phyloP scores from a whole-genome alignment of 257 asterid genomes.

The Plectranthus barbatus region DNA sequence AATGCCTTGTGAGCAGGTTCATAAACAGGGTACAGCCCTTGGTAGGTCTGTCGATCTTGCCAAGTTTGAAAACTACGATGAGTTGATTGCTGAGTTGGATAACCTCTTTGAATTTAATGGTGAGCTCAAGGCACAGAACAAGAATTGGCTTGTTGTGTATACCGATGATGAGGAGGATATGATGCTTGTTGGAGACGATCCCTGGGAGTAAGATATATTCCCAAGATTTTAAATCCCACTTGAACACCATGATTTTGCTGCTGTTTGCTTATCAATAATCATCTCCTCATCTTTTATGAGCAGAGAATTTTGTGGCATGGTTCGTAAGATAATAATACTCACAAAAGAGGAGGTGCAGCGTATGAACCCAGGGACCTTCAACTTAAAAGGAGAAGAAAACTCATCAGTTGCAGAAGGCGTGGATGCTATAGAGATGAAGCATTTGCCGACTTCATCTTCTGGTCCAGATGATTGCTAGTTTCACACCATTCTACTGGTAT shows the following conservation, averaged over 20 bases:
- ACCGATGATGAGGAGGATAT: slow-evolving; percentile 97
- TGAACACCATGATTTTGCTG: background rate
- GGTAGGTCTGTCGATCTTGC: slow-evolving; percentile 97
- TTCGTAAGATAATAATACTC: slow-evolving; percentile 68
- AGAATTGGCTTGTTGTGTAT: slow-evolving; percentile 86
- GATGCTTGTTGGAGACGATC: slow-evolving; percentile 99
- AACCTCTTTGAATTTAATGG: slow-evolving; percentile 76
- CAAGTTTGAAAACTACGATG: slow-evolving; percentile 66
- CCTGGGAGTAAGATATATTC: slow-evolving; percentile 76
- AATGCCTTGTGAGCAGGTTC: slow-evolving; percentile 48
- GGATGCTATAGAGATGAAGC: slow-evolving; percentile 58
- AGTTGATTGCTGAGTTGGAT: slow-evolving; percentile 69
- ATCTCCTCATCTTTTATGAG: background rate
- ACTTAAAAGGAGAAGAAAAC: slow-evolving; percentile 60
- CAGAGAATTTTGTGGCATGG: slow-evolving; percentile 94
- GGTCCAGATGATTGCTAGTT: slow-evolving; percentile 43
- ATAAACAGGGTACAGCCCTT: slow-evolving; percentile 88
- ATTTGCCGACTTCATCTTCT: slow-evolving; percentile 41
- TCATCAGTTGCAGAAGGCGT: slow-evolving; percentile 56
- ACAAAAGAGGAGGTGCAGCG: slow-evolving; percentile 81
- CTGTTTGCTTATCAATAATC: background rate
- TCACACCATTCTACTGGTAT: slow-evolving; percentile 13
- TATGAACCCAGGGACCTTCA: slow-evolving; percentile 73
- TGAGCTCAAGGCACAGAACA: slow-evolving; percentile 56
- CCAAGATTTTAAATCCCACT: background rate